phyloP scores from a whole-genome alignment of 129 eudicot genomes.

The Deinandra increscens region DNA sequence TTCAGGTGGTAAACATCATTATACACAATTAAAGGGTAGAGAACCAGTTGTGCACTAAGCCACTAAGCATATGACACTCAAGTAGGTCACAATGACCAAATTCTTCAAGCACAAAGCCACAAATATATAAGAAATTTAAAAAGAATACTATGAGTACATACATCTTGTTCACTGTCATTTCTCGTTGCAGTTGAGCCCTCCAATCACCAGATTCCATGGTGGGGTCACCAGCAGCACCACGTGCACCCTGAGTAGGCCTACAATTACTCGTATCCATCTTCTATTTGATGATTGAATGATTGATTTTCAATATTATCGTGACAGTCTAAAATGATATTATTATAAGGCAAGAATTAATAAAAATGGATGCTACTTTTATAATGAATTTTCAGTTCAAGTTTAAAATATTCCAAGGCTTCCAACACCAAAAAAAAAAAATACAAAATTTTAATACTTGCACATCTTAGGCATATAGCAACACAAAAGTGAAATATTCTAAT shows the following conservation, averaged over 20 bases:
- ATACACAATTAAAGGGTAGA: not conserved
- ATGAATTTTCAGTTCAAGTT: too few species aligned
- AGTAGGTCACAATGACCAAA: not conserved
- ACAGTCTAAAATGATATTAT: not conserved
- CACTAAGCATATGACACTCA: not conserved
- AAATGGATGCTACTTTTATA: not conserved
- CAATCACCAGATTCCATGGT: constrained; percentile 60
- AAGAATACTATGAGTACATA: constrained; percentile 23
- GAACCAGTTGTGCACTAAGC: not conserved
- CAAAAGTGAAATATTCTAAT: not conserved
- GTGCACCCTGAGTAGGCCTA: constrained; percentile 46
- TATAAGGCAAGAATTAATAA: not conserved
- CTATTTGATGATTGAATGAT: constrained; percentile 7
- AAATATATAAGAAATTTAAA: not conserved
- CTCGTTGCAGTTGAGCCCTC: constrained; percentile 63
- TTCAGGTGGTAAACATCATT: not conserved
- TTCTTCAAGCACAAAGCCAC: not conserved
- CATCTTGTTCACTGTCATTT: constrained; percentile 68
- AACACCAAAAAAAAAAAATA: too few species aligned
- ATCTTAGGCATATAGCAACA: not conserved
- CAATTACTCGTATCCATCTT: constrained; percentile 49
- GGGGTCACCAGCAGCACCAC: constrained; percentile 32
- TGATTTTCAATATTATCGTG: not conserved
- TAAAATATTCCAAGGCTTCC: not conserved
- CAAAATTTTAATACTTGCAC: not conserved